Base-by-base conservation (phyloP, 2,329 filamentous ascomycete genomes). In the Penicillium sp. region DNA sequence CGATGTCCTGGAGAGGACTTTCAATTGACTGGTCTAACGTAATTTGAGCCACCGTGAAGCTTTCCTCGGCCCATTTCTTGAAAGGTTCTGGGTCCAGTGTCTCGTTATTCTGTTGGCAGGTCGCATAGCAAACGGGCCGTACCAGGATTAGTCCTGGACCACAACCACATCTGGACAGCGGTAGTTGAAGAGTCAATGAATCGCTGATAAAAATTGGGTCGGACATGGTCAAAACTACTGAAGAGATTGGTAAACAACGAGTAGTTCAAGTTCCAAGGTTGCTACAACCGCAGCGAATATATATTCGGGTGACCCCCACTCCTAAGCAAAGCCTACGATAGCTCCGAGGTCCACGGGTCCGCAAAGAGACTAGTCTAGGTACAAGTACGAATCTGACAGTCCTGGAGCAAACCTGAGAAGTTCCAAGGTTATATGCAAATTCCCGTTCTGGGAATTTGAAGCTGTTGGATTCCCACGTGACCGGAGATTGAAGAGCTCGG, bases 31-130 rank as follows among this genome's bases (percentile, higher is more conserved):
- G 6, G 43, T 64, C 55, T 2, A 71, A 27, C 0, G 59, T 67
- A 2, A 89, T 66, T 66, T 87, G 80, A 0, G 76, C 83, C 3
- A 89, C 85, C 0, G 82, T 76, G 60, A 83, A 89, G 0, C 87
- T 85, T 67, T 90, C 87, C 66, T 90, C 87, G 0, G 86, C 86
- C 87, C 87, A 90, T 70, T 90, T 90, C 56, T 83, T 67, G 13
- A 83, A 63, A 0, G 84, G 83, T 8, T 81, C 77, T 0, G 86
- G 86, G 50, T 81, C 79, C 1, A 78, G 66, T 43, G 72, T 74
- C 45, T 70, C 68, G 27, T 75, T 75, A 32, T 66, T 70, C 39
- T 63, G 49, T 34, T 65, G 61, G 7, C 57, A 57, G 65, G 63
- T 47, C 47, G 59, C 42, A 71, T 60, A 56, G 32, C 43, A 63